Base-by-base conservation (phyloP, 768 basidiomycete genomes). In the Tremella yokohamensis region DNA sequence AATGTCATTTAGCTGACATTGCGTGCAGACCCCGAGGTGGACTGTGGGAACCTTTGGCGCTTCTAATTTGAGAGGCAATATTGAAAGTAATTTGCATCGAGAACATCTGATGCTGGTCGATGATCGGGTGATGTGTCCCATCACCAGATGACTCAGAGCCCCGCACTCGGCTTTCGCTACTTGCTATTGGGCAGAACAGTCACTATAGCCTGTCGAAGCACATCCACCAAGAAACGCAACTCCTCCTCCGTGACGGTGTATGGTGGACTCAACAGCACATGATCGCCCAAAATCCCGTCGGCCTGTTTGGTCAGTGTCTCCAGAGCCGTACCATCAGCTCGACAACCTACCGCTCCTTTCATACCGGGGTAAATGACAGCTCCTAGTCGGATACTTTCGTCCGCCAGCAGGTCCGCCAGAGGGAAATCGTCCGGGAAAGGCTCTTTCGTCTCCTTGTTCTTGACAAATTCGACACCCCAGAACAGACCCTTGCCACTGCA, bases 401-500 rank as follows among this genome's bases (percentile, higher is more conserved):
- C 55, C 8, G 20, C 25, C 20, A 61, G 12, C 12, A 56, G 25
- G 24, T 49, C 47, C 1, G 60, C 42, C 24, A 61, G 48, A 15
- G 54, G 60, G 16, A 50, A 16, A n/a, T 56, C 49, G 11, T 18
- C 26, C 2, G 54, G 38, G 29, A 62, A 62, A 66, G 90, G 87
- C 40, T 74, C 72, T 49, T 81, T 59, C 2, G 80, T 81, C 62
- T 83, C 51, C 20, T 74, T 73, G 38, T 74, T 45, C 50, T 37
- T 6, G 42, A 62, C 49, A 25, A 55, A 50, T 29, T 60, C 52
- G 16, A 60, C 25, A 19, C 49, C 48, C 87, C 87, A 90, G 78
- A 91, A 89, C 25, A 84, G 82, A 34, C 90, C 91, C 18, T 84
- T 84, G 9, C 91, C 90, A 25, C 91, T 85, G 58, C 90, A 11